phyloP scores from a whole-genome alignment of 305 asterid genomes.

The Fraxinus xanthoxyloides region DNA sequence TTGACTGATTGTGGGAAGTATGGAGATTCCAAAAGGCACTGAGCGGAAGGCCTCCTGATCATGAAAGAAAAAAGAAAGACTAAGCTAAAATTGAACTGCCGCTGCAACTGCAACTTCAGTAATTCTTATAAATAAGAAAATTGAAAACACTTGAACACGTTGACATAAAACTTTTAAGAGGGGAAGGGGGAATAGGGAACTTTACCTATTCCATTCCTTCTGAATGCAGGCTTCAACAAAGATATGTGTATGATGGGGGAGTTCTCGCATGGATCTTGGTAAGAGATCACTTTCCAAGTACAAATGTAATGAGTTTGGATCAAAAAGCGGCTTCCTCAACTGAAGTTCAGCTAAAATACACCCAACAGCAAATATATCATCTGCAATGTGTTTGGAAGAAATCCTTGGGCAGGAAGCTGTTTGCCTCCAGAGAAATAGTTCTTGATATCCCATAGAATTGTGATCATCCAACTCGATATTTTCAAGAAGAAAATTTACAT shows the following conservation, averaged over 20 bases:
- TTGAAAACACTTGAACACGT: slow-evolving; percentile 18
- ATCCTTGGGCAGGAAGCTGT: slow-evolving; percentile 35
- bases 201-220: slow-evolving; percentile 80
- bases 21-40: slow-evolving; percentile 90
- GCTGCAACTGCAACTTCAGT: background rate
- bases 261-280: slow-evolving; percentile 69
- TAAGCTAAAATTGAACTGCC: slow-evolving; percentile 22
- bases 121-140: slow-evolving; percentile 5
- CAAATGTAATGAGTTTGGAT: slow-evolving; percentile 49
- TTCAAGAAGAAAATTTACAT: slow-evolving; percentile 60
- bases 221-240: slow-evolving; percentile 83
- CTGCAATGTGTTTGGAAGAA: slow-evolving; percentile 53
- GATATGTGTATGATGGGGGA: slow-evolving; percentile 58
- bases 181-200: slow-evolving; percentile 16
- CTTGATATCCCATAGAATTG: slow-evolving; percentile 69
- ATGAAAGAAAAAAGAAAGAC: slow-evolving; percentile 25
- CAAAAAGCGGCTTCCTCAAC: slow-evolving; percentile 79
- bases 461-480: slow-evolving; percentile 66
- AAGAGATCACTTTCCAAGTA: slow-evolving; percentile 66
- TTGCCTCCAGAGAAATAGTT: slow-evolving; percentile 72
- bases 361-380: slow-evolving; percentile 87
- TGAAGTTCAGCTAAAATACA: slow-evolving; percentile 93
- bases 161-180: slow-evolving; percentile 7
- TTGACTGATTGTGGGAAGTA: slow-evolving; percentile 69
- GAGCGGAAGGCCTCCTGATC: slow-evolving; percentile 90